Percentiles rank a stretch among this genome's conserved stretches.
Conservation (phyloP, 129 eudicot species). For the Glebionis coronaria region DNA sequence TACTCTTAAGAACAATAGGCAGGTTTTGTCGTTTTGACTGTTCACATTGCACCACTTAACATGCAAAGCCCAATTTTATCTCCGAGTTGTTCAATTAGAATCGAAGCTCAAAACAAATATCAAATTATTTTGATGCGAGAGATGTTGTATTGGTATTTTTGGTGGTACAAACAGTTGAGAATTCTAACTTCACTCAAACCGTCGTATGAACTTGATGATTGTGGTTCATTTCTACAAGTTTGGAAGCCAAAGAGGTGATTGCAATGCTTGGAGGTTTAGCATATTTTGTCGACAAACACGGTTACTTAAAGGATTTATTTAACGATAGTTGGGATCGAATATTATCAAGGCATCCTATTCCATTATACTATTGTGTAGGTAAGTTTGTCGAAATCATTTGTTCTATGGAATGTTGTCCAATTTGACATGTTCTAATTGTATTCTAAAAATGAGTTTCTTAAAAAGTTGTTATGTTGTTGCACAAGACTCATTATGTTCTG, state of each 20-base stretch:
- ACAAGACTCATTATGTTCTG: slow-evolving; percentile 56
- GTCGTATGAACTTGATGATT: background rate
- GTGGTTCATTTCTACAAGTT: no score
- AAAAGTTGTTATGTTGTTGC: background rate
- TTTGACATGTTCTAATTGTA: background rate
- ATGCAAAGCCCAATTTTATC: slow-evolving; percentile 90
- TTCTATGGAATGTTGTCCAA: background rate
- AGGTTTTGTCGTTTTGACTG: slow-evolving; percentile 78
- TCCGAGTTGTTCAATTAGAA: slow-evolving; percentile 54
- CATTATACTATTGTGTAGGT: slow-evolving; percentile 85
- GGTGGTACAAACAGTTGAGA: slow-evolving; percentile 75
- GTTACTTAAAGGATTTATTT: slow-evolving; percentile 63
- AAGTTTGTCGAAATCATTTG: slow-evolving; percentile 6
- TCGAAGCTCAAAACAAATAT: slow-evolving; percentile 75
- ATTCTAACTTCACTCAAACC: slow-evolving; percentile 4
- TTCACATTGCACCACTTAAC: slow-evolving; percentile 94
- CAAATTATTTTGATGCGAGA: slow-evolving; percentile 76
- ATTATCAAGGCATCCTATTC: slow-evolving; percentile 82
- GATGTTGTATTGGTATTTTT: slow-evolving; percentile 74
- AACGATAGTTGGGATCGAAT: slow-evolving; percentile 85
- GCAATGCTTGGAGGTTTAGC: slow-evolving; percentile 61
- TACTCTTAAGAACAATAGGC: slow-evolving; percentile 40
- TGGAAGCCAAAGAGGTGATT: slow-evolving; percentile 45
- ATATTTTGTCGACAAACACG: slow-evolving; percentile 66
- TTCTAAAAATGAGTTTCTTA: background rate